phyloP scores from a whole-genome alignment of 306 rosid genomes.

The Cicer judaicum region DNA sequence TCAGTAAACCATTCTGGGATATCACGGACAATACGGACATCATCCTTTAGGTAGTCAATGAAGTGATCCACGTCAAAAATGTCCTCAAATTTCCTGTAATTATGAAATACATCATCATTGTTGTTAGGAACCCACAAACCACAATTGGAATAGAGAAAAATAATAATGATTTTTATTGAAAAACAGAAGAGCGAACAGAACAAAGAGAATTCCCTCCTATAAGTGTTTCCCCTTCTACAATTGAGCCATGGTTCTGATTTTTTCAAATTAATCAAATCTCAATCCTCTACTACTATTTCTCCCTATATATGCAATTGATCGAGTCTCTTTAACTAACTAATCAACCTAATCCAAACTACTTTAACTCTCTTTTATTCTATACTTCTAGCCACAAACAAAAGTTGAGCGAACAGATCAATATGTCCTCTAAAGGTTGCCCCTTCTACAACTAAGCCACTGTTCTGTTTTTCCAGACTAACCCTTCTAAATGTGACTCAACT shows the following conservation, averaged over 20 bases:
- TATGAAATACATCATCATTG: constrained; percentile 31
- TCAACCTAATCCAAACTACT: background rate
- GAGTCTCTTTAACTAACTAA: background rate
- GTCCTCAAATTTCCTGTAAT: constrained; percentile 94
- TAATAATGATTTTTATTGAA: constrained; percentile 10
- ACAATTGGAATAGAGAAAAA: background rate
- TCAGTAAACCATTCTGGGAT: constrained; percentile 98
- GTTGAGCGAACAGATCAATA: background rate
- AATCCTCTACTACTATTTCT: background rate
- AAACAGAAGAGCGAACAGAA: constrained; percentile 2
- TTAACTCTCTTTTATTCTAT: background rate
- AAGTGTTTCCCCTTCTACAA: constrained; percentile 12
- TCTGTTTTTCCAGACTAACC: constrained; percentile 14
- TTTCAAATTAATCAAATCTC: background rate
- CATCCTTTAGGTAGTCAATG: constrained; percentile 92
- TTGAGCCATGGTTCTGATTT: background rate
- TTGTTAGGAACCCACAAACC: constrained; percentile 21
- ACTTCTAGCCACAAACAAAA: background rate
- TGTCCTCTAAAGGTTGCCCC: constrained; percentile 5
- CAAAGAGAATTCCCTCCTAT: background rate
- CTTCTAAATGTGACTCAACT: background rate
- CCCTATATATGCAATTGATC: background rate
- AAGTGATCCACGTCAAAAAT: constrained; percentile 98
- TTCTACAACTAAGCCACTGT: background rate
- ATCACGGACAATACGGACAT: constrained; percentile 92